Percentiles rank a stretch among this genome's conserved stretches.
Evolutionary conservation across 2,329 filamentous ascomycete species (phyloP).

Genomic region (Fusarium floridanum): DNA sequence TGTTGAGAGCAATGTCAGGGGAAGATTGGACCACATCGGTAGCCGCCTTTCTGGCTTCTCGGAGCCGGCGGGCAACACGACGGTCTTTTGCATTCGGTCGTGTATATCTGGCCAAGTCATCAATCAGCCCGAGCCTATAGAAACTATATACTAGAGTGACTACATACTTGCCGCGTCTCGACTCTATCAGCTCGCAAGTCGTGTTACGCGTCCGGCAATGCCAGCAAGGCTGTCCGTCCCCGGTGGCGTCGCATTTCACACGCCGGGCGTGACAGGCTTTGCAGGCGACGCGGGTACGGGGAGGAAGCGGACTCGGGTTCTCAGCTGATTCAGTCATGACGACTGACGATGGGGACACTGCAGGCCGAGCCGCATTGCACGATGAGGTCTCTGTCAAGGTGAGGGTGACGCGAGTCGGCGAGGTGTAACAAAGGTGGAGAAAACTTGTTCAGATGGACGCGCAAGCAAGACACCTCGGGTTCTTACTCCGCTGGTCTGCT

Average conservation of each 20-base stretch:
- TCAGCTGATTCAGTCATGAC: background rate
- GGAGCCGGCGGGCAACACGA: slow-evolving; percentile 13
- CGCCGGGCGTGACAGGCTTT: slow-evolving; percentile 38
- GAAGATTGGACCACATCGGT: background rate
- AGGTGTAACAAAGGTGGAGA: background rate
- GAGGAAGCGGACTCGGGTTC: background rate
- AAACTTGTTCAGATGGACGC: background rate
- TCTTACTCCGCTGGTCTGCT: background rate
- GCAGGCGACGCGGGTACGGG: slow-evolving; percentile 37
- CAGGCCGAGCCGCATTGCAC: background rate
- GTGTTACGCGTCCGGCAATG: slow-evolving; percentile 34
- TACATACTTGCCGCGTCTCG: slow-evolving; percentile 33
- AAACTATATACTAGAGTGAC: accelerated
- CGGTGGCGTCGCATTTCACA: slow-evolving; percentile 38
- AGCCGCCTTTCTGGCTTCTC: too few relatives aligned
- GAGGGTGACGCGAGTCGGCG: background rate
- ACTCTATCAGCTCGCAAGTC: slow-evolving; percentile 36
- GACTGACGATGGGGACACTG: background rate
- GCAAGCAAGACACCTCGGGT: background rate
- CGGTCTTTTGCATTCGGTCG: slow-evolving; percentile 8
- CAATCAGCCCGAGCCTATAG: background rate
- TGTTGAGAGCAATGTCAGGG: background rate
- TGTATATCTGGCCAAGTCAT: slow-evolving; percentile 11
- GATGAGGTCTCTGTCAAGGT: too few relatives aligned
- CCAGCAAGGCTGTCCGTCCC: slow-evolving; percentile 34